Evolutionary conservation across 2,329 filamentous ascomycete genomes (phyloP).

Genomic region (Monosporascus sp.): DNA sequence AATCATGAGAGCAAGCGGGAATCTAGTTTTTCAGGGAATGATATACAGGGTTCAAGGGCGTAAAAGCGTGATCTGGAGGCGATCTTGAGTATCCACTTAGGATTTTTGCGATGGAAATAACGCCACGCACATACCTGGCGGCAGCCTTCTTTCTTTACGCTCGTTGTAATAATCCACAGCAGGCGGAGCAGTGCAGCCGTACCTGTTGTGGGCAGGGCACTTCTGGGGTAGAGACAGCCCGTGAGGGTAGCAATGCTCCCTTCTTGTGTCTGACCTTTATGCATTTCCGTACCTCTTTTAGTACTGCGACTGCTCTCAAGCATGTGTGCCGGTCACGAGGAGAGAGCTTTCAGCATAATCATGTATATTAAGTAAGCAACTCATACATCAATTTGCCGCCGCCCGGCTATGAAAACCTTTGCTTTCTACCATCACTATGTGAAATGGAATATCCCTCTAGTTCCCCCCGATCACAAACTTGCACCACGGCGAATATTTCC

Average conservation of each 20-base stretch:
- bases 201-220: slow-evolving; percentile 23
- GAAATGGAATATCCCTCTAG: no score
- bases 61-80: slow-evolving; percentile 18
- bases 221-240: slow-evolving; percentile 4
- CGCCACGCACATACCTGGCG: slow-evolving; percentile 20
- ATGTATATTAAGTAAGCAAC: slow-evolving; percentile 23
- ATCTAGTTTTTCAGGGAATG: slow-evolving; percentile 13
- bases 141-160: slow-evolving; percentile 42
- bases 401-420: slow-evolving; percentile 9
- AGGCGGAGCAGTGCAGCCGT: slow-evolving; percentile 32
- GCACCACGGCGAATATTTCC: no score
- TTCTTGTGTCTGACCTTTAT: slow-evolving; percentile 34
- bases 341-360: slow-evolving; percentile 17
- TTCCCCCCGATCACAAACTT: no score
- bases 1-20: slow-evolving; percentile 14
- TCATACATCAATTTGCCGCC: slow-evolving; percentile 17
- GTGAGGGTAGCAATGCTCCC: slow-evolving; percentile 3
- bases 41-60: slow-evolving; percentile 19
- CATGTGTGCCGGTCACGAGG: slow-evolving; percentile 25
- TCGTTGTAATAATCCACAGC: slow-evolving; percentile 44
- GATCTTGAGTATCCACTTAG: slow-evolving; percentile 21
- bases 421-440: background rate
- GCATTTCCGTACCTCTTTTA: slow-evolving; percentile 19
- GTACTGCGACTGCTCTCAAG: slow-evolving; percentile 18
- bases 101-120: slow-evolving; percentile 21